These are phyloP conservation scores for Cicer judaicum DNA, from an alignment of 306 rosid genomes.

Conservation along the genomic window DNA sequence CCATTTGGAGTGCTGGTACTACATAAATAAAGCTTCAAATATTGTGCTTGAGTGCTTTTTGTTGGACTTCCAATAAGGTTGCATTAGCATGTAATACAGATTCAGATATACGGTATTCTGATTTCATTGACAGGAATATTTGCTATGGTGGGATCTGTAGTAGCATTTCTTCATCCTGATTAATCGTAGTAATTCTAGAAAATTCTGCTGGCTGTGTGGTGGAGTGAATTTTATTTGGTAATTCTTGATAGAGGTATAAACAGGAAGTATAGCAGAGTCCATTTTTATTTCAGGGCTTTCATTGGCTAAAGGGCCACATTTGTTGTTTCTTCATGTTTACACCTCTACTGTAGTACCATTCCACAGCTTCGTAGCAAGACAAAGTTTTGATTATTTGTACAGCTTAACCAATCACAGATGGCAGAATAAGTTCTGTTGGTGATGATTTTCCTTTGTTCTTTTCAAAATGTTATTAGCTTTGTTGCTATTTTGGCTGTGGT, in stretches of 20 bases:
- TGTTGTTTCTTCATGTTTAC: constrained; percentile 4
- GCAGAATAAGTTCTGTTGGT: neutral
- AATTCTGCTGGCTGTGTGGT: neutral
- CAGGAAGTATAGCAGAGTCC: neutral
- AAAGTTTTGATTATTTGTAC: constrained; percentile 2
- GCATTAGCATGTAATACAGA: constrained; percentile 18
- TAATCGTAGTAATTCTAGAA: constrained; percentile 7
- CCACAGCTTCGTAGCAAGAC: neutral
- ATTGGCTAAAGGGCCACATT: neutral
- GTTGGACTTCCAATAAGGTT: constrained; percentile 5
- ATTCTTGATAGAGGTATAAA: constrained; percentile 6
- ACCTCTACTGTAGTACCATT: neutral
- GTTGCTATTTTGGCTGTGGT: constrained; percentile 13
- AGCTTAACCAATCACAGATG: constrained; percentile 12
- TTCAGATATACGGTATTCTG: neutral
- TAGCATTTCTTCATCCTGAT: constrained; percentile 20
- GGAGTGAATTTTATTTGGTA: constrained; percentile 13
- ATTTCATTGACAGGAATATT: constrained; percentile 1
- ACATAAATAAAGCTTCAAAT: neutral
- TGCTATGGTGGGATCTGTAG: constrained; percentile 23
- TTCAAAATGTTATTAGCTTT: neutral
- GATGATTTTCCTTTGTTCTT: constrained; percentile 9
- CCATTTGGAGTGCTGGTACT: no score
- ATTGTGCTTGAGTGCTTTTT: neutral
- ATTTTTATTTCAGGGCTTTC: neutral